These are phyloP conservation scores for Russula sp. DNA, from an alignment of 768 basidiomycete genomes.

Conservation along the genomic window DNA sequence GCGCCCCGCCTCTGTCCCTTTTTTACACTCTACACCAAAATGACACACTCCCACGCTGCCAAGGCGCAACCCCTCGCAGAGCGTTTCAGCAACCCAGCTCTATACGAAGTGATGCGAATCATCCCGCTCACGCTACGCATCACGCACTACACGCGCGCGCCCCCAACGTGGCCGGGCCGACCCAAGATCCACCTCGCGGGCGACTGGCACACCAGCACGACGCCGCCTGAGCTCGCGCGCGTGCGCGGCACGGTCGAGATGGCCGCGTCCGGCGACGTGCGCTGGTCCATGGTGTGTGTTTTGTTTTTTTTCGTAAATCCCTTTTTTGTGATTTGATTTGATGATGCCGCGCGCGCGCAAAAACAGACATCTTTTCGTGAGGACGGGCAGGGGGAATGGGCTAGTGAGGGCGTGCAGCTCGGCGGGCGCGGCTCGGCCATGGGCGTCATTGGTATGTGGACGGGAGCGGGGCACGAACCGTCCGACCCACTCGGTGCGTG, in stretches of 20 bases:
- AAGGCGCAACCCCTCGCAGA: conserved; percentile 16
- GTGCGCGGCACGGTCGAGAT: conserved; percentile 42
- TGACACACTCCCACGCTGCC: background rate
- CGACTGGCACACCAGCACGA: conserved; percentile 31
- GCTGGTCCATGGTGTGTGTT: conserved; percentile 44
- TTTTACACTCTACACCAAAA: background rate
- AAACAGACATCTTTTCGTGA: conserved; percentile 24
- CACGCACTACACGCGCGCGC: conserved; percentile 24
- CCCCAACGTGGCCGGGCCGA: conserved; percentile 28
- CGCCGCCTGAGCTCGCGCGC: conserved; percentile 32
- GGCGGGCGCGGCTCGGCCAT: conserved; percentile 46
- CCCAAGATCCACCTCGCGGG: conserved; percentile 49
- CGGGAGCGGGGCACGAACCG: conserved; percentile 40
- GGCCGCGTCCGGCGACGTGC: conserved; percentile 41
- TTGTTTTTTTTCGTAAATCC: background rate
- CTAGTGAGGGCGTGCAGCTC: conserved; percentile 48
- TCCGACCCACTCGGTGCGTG: conserved; percentile 38
- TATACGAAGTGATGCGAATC: conserved; percentile 43
- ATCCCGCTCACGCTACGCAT: conserved; percentile 45
- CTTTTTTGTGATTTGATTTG: background rate
- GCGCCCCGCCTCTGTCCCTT: background rate
- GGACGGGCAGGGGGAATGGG: conserved; percentile 39
- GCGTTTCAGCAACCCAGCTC: conserved; percentile 28
- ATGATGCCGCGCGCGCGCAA: background rate
- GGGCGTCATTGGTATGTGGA: conserved; percentile 52